Evolutionary conservation across 306 rosid species (phyloP).

Genomic region (Quercus mongolica): DNA sequence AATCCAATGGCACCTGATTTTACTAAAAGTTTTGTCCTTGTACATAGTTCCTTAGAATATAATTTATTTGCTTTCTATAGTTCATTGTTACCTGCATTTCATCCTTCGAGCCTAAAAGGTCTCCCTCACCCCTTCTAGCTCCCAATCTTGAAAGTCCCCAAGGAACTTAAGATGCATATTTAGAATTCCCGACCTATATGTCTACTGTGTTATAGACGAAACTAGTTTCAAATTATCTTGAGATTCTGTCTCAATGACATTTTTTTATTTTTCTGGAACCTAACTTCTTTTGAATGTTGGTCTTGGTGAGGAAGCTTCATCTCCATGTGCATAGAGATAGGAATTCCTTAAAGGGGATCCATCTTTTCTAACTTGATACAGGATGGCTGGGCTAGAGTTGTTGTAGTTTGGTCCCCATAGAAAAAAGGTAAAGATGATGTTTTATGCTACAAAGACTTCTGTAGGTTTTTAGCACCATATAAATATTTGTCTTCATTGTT

Average conservation of each 20-base stretch:
- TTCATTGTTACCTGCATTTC: no score
- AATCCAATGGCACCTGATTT: no score
- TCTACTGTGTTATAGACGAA: no score
- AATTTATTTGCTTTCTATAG: no score
- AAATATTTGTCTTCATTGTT: slow-evolving; percentile 1
- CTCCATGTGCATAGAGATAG: background rate
- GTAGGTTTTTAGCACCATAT: background rate
- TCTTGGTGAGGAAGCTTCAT: background rate
- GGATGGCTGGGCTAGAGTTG: background rate
- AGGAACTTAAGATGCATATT: background rate
- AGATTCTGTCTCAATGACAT: slow-evolving; percentile 1
- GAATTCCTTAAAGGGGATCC: no score
- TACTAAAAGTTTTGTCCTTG: no score
- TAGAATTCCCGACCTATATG: background rate
- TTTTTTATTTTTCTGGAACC: background rate
- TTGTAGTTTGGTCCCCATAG: background rate
- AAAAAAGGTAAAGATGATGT: background rate
- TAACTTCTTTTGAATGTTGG: background rate
- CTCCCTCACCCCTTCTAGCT: no score
- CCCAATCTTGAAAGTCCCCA: no score
- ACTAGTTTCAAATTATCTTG: background rate
- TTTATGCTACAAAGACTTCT: slow-evolving; percentile 9
- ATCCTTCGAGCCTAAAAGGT: no score
- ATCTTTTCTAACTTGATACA: background rate
- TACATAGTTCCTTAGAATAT: no score